Evolutionary conservation across 73 alveolate species (phyloP).

Genomic region (Paramecium primaurelia): DNA sequence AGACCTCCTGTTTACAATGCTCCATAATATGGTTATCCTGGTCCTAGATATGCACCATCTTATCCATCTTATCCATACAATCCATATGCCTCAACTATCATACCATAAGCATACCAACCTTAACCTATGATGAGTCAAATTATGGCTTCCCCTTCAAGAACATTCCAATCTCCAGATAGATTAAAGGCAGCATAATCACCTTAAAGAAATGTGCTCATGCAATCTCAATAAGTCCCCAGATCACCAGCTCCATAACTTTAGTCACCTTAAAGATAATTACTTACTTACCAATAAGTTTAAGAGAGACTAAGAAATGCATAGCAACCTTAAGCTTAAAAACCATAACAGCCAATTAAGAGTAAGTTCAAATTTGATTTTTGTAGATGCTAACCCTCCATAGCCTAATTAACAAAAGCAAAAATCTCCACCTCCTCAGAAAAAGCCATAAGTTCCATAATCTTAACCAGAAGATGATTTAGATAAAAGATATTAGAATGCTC

Average conservation of each 20-base stretch:
- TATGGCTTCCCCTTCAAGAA: slow-evolving; percentile 24
- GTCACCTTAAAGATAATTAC: neutral
- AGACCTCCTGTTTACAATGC: neutral
- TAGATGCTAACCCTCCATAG: neutral
- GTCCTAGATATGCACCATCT: neutral
- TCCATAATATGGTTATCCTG: neutral
- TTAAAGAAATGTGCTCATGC: neutral
- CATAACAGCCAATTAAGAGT: neutral
- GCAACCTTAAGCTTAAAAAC: neutral
- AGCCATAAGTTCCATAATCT: neutral
- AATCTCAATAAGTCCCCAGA: slow-evolving; percentile 1
- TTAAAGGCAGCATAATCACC: neutral
- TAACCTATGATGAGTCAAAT: slow-evolving; percentile 3
- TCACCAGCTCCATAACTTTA: neutral
- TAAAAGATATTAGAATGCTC: slow-evolving; percentile 24
- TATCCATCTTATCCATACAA: neutral
- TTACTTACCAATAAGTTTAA: neutral
- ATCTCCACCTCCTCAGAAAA: neutral
- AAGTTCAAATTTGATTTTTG: neutral
- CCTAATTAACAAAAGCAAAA: neutral
- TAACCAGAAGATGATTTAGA: neutral
- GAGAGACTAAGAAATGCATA: neutral
- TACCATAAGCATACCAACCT: neutral
- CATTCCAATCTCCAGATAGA: slow-evolving; percentile 22
- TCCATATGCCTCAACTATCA: neutral